phyloP scores from a whole-genome alignment of 1,139 yeast species.

The Pichia sp. region DNA sequence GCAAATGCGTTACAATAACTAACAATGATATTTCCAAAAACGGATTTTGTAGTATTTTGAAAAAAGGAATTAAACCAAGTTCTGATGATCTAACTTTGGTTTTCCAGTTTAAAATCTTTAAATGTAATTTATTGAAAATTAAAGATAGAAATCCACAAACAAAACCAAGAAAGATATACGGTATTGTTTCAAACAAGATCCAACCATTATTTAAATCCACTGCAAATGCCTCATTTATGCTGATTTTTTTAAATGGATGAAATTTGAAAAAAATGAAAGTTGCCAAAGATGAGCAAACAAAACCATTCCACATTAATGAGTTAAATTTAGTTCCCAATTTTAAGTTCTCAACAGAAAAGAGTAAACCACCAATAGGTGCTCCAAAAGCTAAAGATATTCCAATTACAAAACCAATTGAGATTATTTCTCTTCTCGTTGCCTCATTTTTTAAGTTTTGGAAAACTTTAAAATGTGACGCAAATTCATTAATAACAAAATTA shows the following conservation, averaged over 20 bases:
- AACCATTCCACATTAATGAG: constrained; percentile 73
- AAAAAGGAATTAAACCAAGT: constrained; percentile 27
- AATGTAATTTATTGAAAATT: constrained; percentile 44
- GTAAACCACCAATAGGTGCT: constrained; percentile 91
- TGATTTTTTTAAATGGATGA: constrained; percentile 52
- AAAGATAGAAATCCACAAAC: constrained; percentile 67
- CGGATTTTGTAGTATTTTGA: constrained; percentile 1
- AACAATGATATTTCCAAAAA: constrained; percentile 42
- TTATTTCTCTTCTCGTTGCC: constrained; percentile 53
- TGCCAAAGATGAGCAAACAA: constrained; percentile 69
- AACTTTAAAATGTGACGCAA: constrained; percentile 12
- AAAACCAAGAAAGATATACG: constrained; percentile 61
- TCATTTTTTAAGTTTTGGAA: constrained; percentile 46
- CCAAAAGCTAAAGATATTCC: constrained; percentile 94
- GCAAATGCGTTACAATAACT: constrained; percentile 44
- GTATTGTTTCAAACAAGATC: constrained; percentile 63
- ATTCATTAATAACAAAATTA: constrained; percentile 33
- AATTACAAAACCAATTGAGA: constrained; percentile 85
- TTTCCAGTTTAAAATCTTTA: constrained; percentile 37
- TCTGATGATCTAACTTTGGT: constrained; percentile 18
- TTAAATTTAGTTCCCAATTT: constrained; percentile 59
- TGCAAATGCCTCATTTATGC: constrained; percentile 52
- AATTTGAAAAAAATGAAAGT: constrained; percentile 58
- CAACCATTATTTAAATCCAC: constrained; percentile 70
- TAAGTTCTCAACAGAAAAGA: constrained; percentile 74